Percentiles rank a stretch among this genome's conserved stretches.
Conservation (phyloP, 2,329 filamentous ascomycete genomes). For the Aspergillus terreus region DNA sequence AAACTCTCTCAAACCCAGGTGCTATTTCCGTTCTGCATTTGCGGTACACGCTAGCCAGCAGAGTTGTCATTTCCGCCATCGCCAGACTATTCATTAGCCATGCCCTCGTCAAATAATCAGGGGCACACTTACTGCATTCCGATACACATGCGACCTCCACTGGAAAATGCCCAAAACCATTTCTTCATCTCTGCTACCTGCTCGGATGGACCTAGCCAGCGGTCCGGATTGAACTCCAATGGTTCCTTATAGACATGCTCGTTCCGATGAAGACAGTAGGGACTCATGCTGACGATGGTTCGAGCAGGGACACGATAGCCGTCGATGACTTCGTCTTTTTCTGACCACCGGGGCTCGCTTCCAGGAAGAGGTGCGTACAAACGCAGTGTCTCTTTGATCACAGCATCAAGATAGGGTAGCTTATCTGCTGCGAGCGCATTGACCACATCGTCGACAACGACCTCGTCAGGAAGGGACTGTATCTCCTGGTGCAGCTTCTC, state of each 20-base stretch:
- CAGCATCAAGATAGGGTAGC: constrained; percentile 45
- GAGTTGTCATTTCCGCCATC: constrained; percentile 50
- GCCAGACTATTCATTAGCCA: constrained; percentile 35
- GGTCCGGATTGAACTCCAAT: constrained; percentile 27
- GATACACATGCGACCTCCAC: constrained; percentile 41
- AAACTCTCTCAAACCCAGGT: constrained; percentile 19
- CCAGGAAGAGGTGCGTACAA: constrained; percentile 50
- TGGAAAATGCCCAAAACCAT: constrained; percentile 40
- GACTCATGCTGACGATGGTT: constrained; percentile 30
- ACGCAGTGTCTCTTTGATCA: constrained; percentile 51
- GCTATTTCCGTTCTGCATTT: constrained; percentile 36
- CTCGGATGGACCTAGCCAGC: constrained; percentile 23
- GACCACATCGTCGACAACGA: constrained; percentile 29
- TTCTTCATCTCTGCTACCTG: constrained; percentile 28
- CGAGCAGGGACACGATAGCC: constrained; percentile 29
- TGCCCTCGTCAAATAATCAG: neutral
- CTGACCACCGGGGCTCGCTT: constrained; percentile 43
- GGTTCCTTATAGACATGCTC: constrained; percentile 26
- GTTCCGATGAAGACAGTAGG: constrained; percentile 34
- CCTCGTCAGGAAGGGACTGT: constrained; percentile 17
- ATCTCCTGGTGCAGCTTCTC: constrained; percentile 45
- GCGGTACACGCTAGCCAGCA: constrained; percentile 45
- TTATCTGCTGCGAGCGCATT: constrained; percentile 35
- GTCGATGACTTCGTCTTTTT: constrained; percentile 30
- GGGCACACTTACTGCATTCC: constrained; percentile 28